phyloP scores from a whole-genome alignment of 768 basidiomycete genomes.

The Russula lepida region DNA sequence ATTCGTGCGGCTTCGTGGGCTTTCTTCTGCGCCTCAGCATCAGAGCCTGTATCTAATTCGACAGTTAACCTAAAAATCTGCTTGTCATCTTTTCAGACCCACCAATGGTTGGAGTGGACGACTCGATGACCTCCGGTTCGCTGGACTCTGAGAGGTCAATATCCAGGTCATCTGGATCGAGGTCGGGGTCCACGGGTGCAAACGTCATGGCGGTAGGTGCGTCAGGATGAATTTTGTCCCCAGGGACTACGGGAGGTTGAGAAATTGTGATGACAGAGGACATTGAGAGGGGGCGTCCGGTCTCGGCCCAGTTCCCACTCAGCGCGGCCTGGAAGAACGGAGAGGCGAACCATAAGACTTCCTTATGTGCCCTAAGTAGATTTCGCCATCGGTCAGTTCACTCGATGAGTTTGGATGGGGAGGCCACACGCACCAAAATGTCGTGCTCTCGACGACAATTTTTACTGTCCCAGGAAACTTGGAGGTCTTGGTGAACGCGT shows the following conservation, averaged over 20 bases:
- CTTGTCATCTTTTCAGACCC: neutral
- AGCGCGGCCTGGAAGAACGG: conserved; percentile 90
- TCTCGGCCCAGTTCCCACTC: conserved; percentile 90
- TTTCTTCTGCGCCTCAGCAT: conserved; percentile 32
- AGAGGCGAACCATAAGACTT: conserved; percentile 86
- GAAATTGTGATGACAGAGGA: conserved; percentile 81
- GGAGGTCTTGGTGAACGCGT: conserved; percentile 62
- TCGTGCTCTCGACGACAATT: conserved; percentile 80
- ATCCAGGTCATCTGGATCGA: conserved; percentile 37
- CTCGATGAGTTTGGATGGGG: conserved; percentile 2
- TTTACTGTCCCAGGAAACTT: conserved; percentile 82
- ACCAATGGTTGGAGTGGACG: conserved; percentile 2
- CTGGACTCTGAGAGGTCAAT: conserved; percentile 29
- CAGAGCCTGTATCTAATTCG: conserved; percentile 9
- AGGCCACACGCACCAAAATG: conserved; percentile 66
- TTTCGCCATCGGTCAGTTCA: neutral
- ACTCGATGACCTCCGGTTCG: conserved; percentile 24
- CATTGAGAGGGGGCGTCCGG: conserved; percentile 67
- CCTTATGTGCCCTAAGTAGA: conserved; percentile 71
- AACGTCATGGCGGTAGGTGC: conserved; percentile 50
- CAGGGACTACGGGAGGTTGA: conserved; percentile 56
- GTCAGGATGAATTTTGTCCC: conserved; percentile 36
- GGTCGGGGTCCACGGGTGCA: conserved; percentile 46
- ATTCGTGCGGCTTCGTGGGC: conserved; percentile 22
- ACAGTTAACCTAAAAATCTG: neutral